Evolutionary conservation across 495 filamentous ascomycete species (phyloP).

Genomic region (Aspergillus coremiiformis): DNA sequence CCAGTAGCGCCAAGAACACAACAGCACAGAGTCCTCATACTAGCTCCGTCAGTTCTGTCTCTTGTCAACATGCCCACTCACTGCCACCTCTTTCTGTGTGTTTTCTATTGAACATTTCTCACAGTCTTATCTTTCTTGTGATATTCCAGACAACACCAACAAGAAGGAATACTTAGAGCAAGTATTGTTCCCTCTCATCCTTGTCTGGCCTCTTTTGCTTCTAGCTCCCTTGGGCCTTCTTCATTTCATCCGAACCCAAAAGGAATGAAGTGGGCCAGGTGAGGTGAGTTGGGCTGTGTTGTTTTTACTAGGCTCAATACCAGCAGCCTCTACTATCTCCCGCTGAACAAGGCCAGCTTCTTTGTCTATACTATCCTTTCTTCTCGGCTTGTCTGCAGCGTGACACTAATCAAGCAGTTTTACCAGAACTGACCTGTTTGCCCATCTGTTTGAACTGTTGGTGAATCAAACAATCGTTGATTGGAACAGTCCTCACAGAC

Average conservation of each 20-base stretch:
- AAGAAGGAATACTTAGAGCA: not conserved
- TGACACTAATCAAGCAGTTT: not conserved
- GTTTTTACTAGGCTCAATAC: not conserved
- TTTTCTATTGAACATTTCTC: not conserved
- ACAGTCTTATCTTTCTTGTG: not conserved
- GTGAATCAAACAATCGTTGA: not conserved
- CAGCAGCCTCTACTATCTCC: not conserved
- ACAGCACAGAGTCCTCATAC: not conserved
- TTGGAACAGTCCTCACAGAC: not conserved
- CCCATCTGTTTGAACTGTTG: not conserved
- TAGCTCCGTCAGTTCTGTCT: too few relatives aligned
- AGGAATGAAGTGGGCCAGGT: not conserved
- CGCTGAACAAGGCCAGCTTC: not conserved
- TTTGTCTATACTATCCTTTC: not conserved
- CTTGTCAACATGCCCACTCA: too few relatives aligned
- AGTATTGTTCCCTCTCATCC: not conserved
- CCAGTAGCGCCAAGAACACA: conserved; percentile 1
- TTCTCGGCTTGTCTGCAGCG: not conserved
- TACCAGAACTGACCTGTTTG: not conserved
- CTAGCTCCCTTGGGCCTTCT: not conserved
- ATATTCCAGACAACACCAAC: not conserved
- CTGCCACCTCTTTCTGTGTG: not conserved
- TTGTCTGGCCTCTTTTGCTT: not conserved
- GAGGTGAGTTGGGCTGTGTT: not conserved
- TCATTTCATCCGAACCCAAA: not conserved